phyloP scores from a whole-genome alignment of 495 filamentous ascomycete species.

The Acidomyces sp. region DNA sequence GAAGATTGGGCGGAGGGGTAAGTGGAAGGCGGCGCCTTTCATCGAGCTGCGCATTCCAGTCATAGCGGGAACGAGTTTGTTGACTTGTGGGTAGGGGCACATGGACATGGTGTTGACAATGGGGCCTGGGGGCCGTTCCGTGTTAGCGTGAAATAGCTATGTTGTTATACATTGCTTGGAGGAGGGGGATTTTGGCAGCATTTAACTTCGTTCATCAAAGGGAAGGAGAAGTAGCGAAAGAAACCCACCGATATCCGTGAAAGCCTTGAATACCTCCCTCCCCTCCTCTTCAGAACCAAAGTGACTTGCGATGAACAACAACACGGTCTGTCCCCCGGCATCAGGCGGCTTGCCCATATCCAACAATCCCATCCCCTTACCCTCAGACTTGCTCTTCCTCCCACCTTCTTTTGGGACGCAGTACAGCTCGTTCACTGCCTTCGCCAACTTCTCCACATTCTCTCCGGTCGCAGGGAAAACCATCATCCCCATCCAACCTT shows the following conservation, averaged over 20 bases:
- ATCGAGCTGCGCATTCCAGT: conserved; percentile 20
- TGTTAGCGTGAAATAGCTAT: too few relatives aligned
- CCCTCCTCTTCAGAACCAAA: conserved; percentile 38
- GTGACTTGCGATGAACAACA: conserved; percentile 35
- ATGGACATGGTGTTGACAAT: conserved; percentile 18
- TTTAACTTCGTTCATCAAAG: too few relatives aligned
- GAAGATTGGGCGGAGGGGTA: conserved; percentile 20
- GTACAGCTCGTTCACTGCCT: conserved; percentile 30
- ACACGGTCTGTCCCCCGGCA: conserved; percentile 23
- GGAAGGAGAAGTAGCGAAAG: too few relatives aligned
- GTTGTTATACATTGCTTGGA: too few relatives aligned
- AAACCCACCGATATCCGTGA: conserved; percentile 21
- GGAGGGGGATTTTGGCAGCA: too few relatives aligned
- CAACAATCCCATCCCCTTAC: conserved; percentile 27
- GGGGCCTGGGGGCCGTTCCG: too few relatives aligned
- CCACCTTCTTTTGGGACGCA: not conserved
- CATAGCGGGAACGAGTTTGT: conserved; percentile 13
- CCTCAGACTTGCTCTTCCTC: conserved; percentile 15
- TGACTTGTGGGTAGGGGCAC: conserved; percentile 20
- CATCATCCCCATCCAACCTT: conserved; percentile 37
- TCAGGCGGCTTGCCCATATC: conserved; percentile 32
- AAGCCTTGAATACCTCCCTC: conserved; percentile 27
- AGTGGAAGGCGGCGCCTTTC: conserved; percentile 22
- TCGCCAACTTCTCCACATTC: conserved; percentile 32
- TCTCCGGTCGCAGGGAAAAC: conserved; percentile 28